A percentile compares a stretch with the other conserved stretches of the same genome.
Evolutionary conservation across 495 filamentous ascomycete species (phyloP).

Genomic region (Staphylotrichum tortipilum): DNA sequence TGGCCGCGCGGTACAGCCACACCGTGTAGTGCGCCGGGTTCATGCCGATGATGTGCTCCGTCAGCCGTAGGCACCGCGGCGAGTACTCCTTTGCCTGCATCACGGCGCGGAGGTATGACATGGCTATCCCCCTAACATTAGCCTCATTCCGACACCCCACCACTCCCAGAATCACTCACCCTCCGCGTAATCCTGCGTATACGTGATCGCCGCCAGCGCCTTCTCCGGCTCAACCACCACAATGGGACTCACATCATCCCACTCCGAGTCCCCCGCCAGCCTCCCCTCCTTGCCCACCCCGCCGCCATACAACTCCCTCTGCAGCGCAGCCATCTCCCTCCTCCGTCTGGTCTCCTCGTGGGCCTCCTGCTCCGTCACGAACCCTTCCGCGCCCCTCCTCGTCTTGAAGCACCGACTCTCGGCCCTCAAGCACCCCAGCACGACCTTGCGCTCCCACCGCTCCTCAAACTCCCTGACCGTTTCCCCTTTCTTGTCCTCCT

Average conservation of each 20-base stretch:
- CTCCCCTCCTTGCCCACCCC: constrained; percentile 22
- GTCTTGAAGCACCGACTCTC: constrained; percentile 23
- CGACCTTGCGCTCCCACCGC: constrained; percentile 19
- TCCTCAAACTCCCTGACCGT: constrained; percentile 25
- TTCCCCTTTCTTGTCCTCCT: not conserved
- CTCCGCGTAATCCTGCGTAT: constrained; percentile 76
- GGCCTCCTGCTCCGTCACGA: constrained; percentile 32
- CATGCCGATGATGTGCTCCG: constrained; percentile 77
- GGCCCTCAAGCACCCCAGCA: constrained; percentile 22
- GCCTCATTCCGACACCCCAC: not conserved
- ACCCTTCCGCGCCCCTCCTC: constrained; percentile 18
- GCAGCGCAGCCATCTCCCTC: constrained; percentile 35
- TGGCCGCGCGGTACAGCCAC: constrained; percentile 87
- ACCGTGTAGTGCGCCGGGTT: constrained; percentile 98
- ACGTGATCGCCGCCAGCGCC: constrained; percentile 82
- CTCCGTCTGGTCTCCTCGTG: constrained; percentile 37
- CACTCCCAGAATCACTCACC: constrained; percentile 43
- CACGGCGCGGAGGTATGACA: constrained; percentile 80
- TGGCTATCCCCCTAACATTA: constrained; percentile 29
- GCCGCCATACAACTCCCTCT: constrained; percentile 35
- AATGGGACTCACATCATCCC: constrained; percentile 77
- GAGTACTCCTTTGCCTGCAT: constrained; percentile 85
- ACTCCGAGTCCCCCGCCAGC: constrained; percentile 64
- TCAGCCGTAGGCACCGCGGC: constrained; percentile 69
- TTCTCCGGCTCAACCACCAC: constrained; percentile 70